A percentile compares a stretch with the other conserved stretches of the same genome.
Evolutionary conservation across 2,329 filamentous ascomycete genomes (phyloP).

Genomic region (Cercospora beticola): DNA sequence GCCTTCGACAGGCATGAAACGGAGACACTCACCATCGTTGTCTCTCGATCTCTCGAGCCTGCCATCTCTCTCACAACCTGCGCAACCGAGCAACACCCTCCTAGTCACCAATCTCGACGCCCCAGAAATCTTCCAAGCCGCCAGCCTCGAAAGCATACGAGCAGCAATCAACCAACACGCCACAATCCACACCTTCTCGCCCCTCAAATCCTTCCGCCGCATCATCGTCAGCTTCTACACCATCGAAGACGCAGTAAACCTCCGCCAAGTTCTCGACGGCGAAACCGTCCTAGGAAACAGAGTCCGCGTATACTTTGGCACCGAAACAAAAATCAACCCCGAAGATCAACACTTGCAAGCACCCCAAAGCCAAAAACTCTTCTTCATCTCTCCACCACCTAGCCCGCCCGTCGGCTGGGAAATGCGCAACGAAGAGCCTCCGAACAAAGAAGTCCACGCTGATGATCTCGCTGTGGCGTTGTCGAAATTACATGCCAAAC

Average conservation of each 20-base stretch:
- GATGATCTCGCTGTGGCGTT: conserved; percentile 60
- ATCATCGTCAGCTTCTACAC: conserved; percentile 78
- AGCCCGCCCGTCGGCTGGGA: conserved; percentile 65
- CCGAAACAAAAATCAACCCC: conserved; percentile 49
- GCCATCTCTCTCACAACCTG: conserved; percentile 68
- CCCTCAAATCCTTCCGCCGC: conserved; percentile 77
- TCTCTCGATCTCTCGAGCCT: conserved; percentile 73
- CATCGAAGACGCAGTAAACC: conserved; percentile 65
- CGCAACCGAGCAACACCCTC: conserved; percentile 77
- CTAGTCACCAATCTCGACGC: conserved; percentile 79
- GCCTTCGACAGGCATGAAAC: conserved; percentile 22
- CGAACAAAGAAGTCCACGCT: conserved; percentile 65
- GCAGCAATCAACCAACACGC: conserved; percentile 69
- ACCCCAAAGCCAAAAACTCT: conserved; percentile 60
- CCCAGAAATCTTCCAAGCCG: conserved; percentile 68
- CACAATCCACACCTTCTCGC: conserved; percentile 73
- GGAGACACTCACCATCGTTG: conserved; percentile 50
- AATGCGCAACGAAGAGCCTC: conserved; percentile 61
- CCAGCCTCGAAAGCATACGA: conserved; percentile 72
- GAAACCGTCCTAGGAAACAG: conserved; percentile 69
- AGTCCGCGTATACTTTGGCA: conserved; percentile 64
- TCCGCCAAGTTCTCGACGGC: conserved; percentile 72
- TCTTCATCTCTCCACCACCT: conserved; percentile 66
- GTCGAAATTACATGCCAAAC: conserved; percentile 50
- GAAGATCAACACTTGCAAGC: conserved; percentile 51